Conservation (phyloP, 2,329 filamentous ascomycete species). For the Fusarium tanahbumbuense region DNA sequence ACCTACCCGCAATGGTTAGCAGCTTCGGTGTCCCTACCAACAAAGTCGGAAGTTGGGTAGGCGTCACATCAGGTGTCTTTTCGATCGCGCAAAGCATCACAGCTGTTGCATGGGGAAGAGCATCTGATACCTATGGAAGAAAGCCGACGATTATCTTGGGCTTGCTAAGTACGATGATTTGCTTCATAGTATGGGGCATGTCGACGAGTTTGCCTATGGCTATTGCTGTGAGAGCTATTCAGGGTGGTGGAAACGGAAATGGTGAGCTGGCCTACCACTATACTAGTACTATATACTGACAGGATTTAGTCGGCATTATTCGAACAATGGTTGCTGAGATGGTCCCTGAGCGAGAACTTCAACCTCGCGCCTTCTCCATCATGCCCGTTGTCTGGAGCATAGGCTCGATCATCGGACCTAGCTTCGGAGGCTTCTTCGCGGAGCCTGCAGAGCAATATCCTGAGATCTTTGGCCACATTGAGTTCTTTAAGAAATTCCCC, state of each 20-base stretch:
- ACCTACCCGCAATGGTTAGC: conserved; percentile 83
- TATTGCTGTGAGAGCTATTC: conserved; percentile 79
- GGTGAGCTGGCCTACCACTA: too few relatives aligned
- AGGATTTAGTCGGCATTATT: conserved; percentile 79
- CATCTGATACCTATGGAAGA: conserved; percentile 82
- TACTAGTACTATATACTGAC: too few relatives aligned
- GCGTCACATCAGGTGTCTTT: conserved; percentile 77
- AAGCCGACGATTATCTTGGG: conserved; percentile 84
- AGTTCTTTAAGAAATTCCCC: conserved; percentile 80
- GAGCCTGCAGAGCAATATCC: conserved; percentile 83
- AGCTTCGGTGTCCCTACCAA: conserved; percentile 78
- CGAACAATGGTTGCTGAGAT: conserved; percentile 93
- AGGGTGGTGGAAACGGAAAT: conserved; percentile 89
- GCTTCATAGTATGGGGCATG: conserved; percentile 85
- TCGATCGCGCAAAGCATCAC: conserved; percentile 78
- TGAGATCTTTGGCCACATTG: conserved; percentile 71
- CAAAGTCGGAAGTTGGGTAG: conserved; percentile 84
- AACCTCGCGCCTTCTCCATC: conserved; percentile 88
- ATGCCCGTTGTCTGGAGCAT: conserved; percentile 94
- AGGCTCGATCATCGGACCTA: conserved; percentile 87
- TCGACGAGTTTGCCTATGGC: conserved; percentile 84
- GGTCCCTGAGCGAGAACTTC: conserved; percentile 86
- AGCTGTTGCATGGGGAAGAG: conserved; percentile 79
- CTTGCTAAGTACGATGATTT: conserved; percentile 81
- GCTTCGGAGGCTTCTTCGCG: conserved; percentile 87